Evolutionary conservation across 768 basidiomycete genomes (phyloP).

Genomic region (Hortiboletus campestris): DNA sequence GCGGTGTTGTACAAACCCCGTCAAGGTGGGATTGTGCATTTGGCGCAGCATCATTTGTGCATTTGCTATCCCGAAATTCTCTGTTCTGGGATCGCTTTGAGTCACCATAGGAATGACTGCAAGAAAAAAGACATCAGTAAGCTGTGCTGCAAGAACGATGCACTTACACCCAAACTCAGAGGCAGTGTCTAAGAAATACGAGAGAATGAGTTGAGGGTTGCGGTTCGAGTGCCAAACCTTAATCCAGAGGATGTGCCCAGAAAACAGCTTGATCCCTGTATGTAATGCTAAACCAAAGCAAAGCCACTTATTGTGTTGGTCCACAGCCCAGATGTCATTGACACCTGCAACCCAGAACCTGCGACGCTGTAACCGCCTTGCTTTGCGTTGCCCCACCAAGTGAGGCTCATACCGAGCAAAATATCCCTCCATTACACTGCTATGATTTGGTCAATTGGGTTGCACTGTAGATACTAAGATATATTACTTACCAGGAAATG

Average conservation of each 20-base stretch:
- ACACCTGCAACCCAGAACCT: neutral
- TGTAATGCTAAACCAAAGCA: neutral
- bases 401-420: too few species aligned
- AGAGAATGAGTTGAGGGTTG: neutral
- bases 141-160: neutral
- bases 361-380: too few species aligned
- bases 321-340: neutral
- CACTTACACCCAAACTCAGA: neutral
- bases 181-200: neutral
- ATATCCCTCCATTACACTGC: too few species aligned
- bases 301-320: neutral
- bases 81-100: neutral
- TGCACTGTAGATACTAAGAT: too few species aligned
- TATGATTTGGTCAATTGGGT: too few species aligned
- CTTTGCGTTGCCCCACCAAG: too few species aligned
- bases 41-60: neutral
- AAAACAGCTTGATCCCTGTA: neutral
- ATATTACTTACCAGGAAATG: too few species aligned
- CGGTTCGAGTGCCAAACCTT: neutral
- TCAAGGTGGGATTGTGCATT: neutral
- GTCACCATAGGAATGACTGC: neutral
- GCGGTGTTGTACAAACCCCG: neutral
- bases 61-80: neutral
- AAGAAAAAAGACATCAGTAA: too few species aligned
- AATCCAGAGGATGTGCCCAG: neutral